These are phyloP conservation scores for Penicillium coprophilum DNA, from an alignment of 495 filamentous ascomycete genomes.

Conservation along the genomic window DNA sequence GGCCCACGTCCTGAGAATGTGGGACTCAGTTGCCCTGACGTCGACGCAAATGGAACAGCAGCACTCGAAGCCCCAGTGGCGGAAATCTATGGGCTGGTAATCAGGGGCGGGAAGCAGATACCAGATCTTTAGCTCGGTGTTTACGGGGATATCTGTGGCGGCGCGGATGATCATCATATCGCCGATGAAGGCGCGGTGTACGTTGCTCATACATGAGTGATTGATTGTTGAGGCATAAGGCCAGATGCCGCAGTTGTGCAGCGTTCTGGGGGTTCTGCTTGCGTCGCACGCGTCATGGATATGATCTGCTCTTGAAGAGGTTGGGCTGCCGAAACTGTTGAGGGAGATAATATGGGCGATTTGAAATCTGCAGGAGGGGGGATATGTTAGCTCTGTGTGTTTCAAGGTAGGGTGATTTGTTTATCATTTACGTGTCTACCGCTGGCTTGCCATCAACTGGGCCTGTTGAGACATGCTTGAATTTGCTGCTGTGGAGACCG, in stretches of 20 bases:
- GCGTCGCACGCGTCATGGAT: background rate
- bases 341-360: background rate
- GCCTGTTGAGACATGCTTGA: background rate
- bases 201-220: conserved; percentile 53
- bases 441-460: background rate
- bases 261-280: background rate
- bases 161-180: conserved; percentile 59
- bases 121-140: conserved; percentile 49
- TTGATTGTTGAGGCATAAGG: conserved; percentile 53
- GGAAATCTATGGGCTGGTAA: conserved; percentile 17
- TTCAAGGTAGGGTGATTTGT: background rate
- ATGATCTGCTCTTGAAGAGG: background rate
- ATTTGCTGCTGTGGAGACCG: background rate
- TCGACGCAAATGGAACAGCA: conserved; percentile 41
- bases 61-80: conserved; percentile 49
- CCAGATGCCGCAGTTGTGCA: conserved; percentile 49
- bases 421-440: background rate
- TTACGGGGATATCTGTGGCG: conserved; percentile 36
- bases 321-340: background rate
- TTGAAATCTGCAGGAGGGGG: background rate
- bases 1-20: conserved; percentile 3
- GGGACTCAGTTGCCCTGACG: conserved; percentile 15
- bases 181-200: conserved; percentile 52
- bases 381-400: background rate
- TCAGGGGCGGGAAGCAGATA: conserved; percentile 31